Percentiles rank a stretch among this genome's conserved stretches.
Evolutionary conservation across 2,329 filamentous ascomycete species (phyloP).

Genomic region (Monilinia fructigena): DNA sequence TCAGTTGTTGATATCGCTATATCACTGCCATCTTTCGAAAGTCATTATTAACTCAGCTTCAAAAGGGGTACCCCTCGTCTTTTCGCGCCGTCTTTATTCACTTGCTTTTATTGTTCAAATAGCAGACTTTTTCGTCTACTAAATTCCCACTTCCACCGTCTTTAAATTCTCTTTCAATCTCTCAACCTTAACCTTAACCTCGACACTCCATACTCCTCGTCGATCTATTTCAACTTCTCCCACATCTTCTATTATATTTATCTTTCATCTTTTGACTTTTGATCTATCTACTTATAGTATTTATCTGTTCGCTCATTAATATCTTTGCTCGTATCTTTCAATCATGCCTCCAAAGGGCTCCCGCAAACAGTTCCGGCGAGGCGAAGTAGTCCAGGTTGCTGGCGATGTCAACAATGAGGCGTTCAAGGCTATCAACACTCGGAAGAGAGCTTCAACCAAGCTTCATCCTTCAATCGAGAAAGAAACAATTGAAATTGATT

Average conservation of each 20-base stretch:
- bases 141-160: background rate
- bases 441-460: background rate
- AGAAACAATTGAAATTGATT: background rate
- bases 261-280: background rate
- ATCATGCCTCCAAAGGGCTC: background rate
- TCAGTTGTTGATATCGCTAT: too few species aligned
- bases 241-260: background rate
- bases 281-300: background rate
- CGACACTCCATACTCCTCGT: background rate
- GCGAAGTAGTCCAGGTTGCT: background rate
- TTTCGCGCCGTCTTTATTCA: background rate
- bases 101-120: constrained; percentile 1
- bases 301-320: background rate
- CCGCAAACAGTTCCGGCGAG: background rate
- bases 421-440: background rate
- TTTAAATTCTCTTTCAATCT: constrained; percentile 1
- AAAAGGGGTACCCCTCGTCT: background rate
- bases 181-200: background rate
- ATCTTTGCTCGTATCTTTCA: background rate
- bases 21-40: too few species aligned
- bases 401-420: background rate
- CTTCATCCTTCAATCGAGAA: background rate
- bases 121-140: background rate
- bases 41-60: background rate
- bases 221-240: background rate